These are phyloP conservation scores for Solanum hybrid DNA, from an alignment of 305 asterid genomes.

Conservation along the genomic window DNA sequence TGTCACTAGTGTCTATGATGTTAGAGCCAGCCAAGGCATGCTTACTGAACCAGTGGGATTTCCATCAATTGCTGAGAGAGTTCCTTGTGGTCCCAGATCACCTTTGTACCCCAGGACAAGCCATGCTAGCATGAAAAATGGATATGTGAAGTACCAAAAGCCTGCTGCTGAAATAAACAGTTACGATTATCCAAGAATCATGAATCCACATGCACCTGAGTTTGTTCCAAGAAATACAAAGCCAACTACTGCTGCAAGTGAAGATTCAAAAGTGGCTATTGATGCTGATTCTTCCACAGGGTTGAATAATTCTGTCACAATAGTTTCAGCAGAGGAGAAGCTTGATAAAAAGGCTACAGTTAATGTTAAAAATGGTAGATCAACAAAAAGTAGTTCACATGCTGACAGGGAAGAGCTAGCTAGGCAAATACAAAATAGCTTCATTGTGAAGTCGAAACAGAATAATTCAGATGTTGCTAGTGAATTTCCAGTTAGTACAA, in stretches of 20 bases:
- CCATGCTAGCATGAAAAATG: conserved; percentile 50
- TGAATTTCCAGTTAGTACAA: conserved; percentile 30
- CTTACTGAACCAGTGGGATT: conserved; percentile 54
- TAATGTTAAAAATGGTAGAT: conserved; percentile 32
- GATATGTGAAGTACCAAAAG: conserved; percentile 47
- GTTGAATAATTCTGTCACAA: conserved; percentile 29
- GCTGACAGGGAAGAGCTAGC: conserved; percentile 87
- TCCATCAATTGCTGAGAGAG: conserved; percentile 85
- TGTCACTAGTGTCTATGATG: conserved; percentile 58
- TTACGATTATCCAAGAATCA: conserved; percentile 36
- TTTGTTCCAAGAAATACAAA: conserved; percentile 72
- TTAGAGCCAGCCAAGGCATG: conserved; percentile 49
- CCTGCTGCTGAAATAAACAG: conserved; percentile 41
- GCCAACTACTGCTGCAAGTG: conserved; percentile 37
- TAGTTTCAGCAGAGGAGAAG: conserved; percentile 36
- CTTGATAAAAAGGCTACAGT: conserved; percentile 28
- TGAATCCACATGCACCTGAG: conserved; percentile 98
- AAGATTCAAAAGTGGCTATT: conserved; percentile 31
- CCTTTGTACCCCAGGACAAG: conserved; percentile 64
- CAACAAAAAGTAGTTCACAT: conserved; percentile 44
- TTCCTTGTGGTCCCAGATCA: conserved; percentile 96
- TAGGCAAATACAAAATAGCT: conserved; percentile 87
- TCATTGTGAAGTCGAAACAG: conserved; percentile 88
- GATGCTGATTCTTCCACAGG: conserved; percentile 37
- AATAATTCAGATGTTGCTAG: conserved; percentile 45